A percentile compares a stretch with the other conserved stretches of the same genome.
Evolutionary conservation across 495 filamentous ascomycete species (phyloP).

Genomic region (Thermothielavioides terrestris): DNA sequence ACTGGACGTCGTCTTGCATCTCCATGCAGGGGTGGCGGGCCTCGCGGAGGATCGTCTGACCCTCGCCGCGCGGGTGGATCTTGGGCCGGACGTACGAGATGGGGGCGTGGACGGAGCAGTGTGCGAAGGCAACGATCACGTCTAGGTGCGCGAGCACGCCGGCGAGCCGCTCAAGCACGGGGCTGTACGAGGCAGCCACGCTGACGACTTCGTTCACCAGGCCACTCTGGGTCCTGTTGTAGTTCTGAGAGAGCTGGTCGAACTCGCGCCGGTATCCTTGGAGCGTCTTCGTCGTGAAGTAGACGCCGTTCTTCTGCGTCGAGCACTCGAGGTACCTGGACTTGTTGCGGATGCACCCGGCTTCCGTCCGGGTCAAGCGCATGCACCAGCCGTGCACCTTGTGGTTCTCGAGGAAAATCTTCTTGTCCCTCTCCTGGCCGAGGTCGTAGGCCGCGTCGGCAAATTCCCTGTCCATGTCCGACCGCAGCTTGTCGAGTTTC

Average conservation of each 20-base stretch:
- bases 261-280: constrained; percentile 79
- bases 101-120: constrained; percentile 88
- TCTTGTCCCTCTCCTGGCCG: constrained; percentile 93
- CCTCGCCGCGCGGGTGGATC: constrained; percentile 83
- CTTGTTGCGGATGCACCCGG: constrained; percentile 87
- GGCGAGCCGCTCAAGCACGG: constrained; percentile 83
- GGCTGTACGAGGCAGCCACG: constrained; percentile 90
- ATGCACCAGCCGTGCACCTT: constrained; percentile 95
- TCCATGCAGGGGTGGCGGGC: constrained; percentile 98
- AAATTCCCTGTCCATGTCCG: constrained; percentile 81
- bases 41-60: constrained; percentile 84
- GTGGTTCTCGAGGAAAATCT: constrained; percentile 96
- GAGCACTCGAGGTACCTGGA: constrained; percentile 87
- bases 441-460: constrained; percentile 67
- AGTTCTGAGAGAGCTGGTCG: constrained; percentile 89
- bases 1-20: constrained; percentile 96
- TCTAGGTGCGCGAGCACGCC: constrained; percentile 88
- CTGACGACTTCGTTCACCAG: constrained; percentile 87
- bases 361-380: constrained; percentile 83
- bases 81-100: constrained; percentile 83
- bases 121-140: constrained; percentile 92
- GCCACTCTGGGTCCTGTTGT: constrained; percentile 89
- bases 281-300: constrained; percentile 86
- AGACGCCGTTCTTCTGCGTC: constrained; percentile 98
- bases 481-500: constrained; percentile 75